These are phyloP conservation scores for Ophiostoma ulmi DNA, from an alignment of 2,329 filamentous ascomycete species.

Conservation along the genomic window DNA sequence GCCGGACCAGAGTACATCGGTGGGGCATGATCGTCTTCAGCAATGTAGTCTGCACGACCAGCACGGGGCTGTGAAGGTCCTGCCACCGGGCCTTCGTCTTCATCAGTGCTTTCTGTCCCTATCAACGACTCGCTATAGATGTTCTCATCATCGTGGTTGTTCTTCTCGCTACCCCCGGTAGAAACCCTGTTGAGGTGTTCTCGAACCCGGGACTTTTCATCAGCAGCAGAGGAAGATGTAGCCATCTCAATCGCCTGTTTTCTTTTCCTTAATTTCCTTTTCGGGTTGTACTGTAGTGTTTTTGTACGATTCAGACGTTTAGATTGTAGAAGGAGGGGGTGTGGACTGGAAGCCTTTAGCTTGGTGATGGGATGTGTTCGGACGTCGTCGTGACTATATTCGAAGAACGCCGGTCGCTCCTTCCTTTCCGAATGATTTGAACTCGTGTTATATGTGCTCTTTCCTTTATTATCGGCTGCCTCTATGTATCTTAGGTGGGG, in stretches of 20 bases:
- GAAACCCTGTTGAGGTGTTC: not conserved
- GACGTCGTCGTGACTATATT: not conserved
- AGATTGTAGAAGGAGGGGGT: not conserved
- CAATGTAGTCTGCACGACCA: not conserved
- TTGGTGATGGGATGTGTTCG: not conserved
- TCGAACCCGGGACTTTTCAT: slow-evolving; percentile 3
- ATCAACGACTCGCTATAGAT: slow-evolving; percentile 17
- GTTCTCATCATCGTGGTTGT: not conserved
- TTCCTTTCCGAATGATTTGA: not conserved
- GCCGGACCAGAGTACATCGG: slow-evolving; percentile 37
- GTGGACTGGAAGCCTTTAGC: not conserved
- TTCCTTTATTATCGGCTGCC: not conserved
- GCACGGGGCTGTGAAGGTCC: not conserved
- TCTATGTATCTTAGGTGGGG: not conserved
- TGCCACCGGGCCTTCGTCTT: not conserved
- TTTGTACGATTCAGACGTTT: not conserved
- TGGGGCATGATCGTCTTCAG: slow-evolving; percentile 2
- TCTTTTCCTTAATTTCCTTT: not conserved
- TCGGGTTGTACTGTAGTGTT: not conserved
- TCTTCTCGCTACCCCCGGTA: not conserved
- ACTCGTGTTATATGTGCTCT: not conserved
- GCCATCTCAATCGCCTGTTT: not conserved
- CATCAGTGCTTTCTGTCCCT: slow-evolving; percentile 17
- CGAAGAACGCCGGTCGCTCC: not conserved
- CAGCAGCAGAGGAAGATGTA: not conserved